phyloP scores from a whole-genome alignment of 2,329 filamentous ascomycete species.

The Coccinonectria pachysandricola region DNA sequence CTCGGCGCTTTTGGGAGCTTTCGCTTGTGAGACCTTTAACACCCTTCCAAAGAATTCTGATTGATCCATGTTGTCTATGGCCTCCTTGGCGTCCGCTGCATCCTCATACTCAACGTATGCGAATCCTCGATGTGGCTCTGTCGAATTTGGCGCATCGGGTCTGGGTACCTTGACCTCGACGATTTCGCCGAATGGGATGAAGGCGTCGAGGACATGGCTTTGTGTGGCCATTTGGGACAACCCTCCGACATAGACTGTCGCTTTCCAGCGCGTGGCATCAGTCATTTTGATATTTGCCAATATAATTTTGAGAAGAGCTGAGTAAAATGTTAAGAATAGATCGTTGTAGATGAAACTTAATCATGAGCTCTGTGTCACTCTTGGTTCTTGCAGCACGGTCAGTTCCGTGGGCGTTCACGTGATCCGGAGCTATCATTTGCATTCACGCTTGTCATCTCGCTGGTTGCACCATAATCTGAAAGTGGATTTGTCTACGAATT shows the following conservation, averaged over 20 bases:
- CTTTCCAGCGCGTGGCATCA: slow-evolving; percentile 73
- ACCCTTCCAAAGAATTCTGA: slow-evolving; percentile 87
- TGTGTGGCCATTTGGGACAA: slow-evolving; percentile 69
- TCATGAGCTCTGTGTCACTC: slow-evolving; percentile 4
- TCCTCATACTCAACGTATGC: slow-evolving; percentile 94
- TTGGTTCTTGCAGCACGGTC: too few relatives aligned
- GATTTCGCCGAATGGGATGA: slow-evolving; percentile 94
- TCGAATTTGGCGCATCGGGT: slow-evolving; percentile 68
- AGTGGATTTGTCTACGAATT: too few relatives aligned
- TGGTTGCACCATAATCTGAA: too few relatives aligned
- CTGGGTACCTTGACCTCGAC: slow-evolving; percentile 84
- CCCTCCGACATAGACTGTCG: slow-evolving; percentile 86
- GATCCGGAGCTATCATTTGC: too few relatives aligned
- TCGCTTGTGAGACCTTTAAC: slow-evolving; percentile 86
- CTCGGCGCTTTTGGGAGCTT: slow-evolving; percentile 78
- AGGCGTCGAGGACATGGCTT: slow-evolving; percentile 74
- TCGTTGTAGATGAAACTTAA: slow-evolving; percentile 3
- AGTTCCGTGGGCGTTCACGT: slow-evolving; percentile 12
- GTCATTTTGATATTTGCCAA: slow-evolving; percentile 46
- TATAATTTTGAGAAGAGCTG: slow-evolving; percentile 1
- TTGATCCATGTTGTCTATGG: slow-evolving; percentile 99
- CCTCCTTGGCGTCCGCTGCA: slow-evolving; percentile 76
- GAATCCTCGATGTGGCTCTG: slow-evolving; percentile 79
- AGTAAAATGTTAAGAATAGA: too few relatives aligned
- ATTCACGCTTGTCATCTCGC: too few relatives aligned